Evolutionary conservation across 139 green algal genomes (phyloP), one percentile per base, ranked within the genome.

Genomic region (Auxenochlorella pyrenoidosa): DNA sequence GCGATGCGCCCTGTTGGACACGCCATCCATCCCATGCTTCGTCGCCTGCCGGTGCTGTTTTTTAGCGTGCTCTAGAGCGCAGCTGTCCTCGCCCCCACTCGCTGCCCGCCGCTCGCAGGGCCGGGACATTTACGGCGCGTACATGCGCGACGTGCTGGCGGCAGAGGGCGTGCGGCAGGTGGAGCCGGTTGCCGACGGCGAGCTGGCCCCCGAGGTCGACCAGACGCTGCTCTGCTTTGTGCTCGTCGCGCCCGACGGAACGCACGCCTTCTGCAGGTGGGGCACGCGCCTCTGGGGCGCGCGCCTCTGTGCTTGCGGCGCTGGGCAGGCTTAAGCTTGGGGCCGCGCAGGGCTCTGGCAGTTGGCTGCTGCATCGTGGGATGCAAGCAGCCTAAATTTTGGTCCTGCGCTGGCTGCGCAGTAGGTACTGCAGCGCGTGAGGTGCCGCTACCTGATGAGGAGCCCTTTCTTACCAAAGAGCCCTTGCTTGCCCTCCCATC

Each of bases 211-310:
- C 15, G 90, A 91, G 36, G 72, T 90, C 41, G 75, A 90, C 30
- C 79, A 90, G 16, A 99, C 97, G 43, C 91, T 99, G 72, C 86
- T 98, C 34, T 99, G 97, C 92, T 99, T 98, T 90, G 97, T 99
- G 60, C 88, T 99, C 54, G 93, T 98, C 5, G 75, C 43, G 21
- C 68, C 78, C 22, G 84, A 26, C 21, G 85, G 86, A 0, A 58
- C 79, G 32, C 96, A 98, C 75, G 91, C 93, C 19, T 98, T 98
- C 88, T 97, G 94, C 80, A 85, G 80, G 80, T 77, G 41, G 18
- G 36, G 28, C 68, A 40, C 47, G 8, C 16, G 70, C 70, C 38
- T 6, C 40, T 13, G 8, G 66, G 66, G 21, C 10, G 19, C 28
- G 28, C 40, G 70, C n/a, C 1, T 2, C 13, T 2, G 21, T 22